Base-by-base conservation (phyloP, 768 basidiomycete genomes). In the Phaeotremella fagi region DNA sequence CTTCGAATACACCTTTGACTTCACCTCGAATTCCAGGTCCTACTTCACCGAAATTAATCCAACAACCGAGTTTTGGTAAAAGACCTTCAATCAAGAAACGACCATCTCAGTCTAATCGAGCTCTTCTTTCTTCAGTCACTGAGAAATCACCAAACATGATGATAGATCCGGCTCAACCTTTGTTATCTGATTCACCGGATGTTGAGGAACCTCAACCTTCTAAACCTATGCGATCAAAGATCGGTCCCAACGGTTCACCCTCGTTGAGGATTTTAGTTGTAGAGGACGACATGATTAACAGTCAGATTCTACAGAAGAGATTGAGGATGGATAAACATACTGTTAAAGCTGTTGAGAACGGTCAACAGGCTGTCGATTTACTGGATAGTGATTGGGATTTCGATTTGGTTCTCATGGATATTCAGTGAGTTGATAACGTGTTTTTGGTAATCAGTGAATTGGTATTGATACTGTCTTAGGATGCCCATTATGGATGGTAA, bases 401-500 rank as follows among this genome's bases (percentile, higher is more conserved):
- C 61, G 87, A 91, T 64, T 80, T 79, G 52, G 77, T 89, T 15
- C 76, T 91, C 42, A 91, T 89, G 88, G 87, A 89, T 68, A 82
- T 89, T 11, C 86, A 86, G 85, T 86, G 58, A 55, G 83, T 77
- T 31, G 31, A 16, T 51, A 23, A 35, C 3, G 11, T 55, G 6
- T 27, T 23, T 23, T 35, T 6, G 7, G 24, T 16, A n/a, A 29
- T 46, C 26, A 46, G 18, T 3, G 33, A 33, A 7, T 15, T 22
- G 23, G 15, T 18, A 50, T 16, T 23, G 27, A 41, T 22, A 51
- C 52, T 54, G 22, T 52, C 18, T 14, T 25, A 87, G 85, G 67
- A 88, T 87, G 86, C 87, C 87, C 0, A 84, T 90, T 48, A 76
- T 88, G 43, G 80, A 87, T 60, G 87, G 88, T 11, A 82, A 83